A percentile compares a stretch with the other conserved stretches of the same genome.
phyloP scores from a whole-genome alignment of 2,329 filamentous ascomycete genomes.

The Colletotrichum shisoi region DNA sequence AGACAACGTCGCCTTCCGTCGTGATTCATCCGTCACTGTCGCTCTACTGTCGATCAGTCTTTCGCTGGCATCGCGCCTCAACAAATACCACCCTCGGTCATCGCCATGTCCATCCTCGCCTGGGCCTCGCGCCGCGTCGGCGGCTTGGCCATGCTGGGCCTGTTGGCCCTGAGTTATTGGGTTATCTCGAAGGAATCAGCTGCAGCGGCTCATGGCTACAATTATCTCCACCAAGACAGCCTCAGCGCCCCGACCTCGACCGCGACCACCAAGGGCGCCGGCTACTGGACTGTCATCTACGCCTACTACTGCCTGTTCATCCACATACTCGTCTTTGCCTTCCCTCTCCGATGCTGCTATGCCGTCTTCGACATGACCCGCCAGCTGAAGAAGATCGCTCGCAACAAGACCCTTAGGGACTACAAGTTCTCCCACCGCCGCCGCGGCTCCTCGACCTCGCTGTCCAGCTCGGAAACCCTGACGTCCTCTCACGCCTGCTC shows the following conservation, averaged over 20 bases:
- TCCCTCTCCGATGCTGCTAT: conserved; percentile 69
- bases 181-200: conserved; percentile 62
- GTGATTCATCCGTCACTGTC: conserved; percentile 20
- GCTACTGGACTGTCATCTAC: conserved; percentile 63
- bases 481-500: conserved; percentile 58
- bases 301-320: conserved; percentile 72
- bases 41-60: conserved; percentile 16
- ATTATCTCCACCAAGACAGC: conserved; percentile 52
- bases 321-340: conserved; percentile 69
- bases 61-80: conserved; percentile 28
- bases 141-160: conserved; percentile 62
- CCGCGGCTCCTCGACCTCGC: conserved; percentile 62
- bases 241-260: conserved; percentile 47
- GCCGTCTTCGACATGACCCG: conserved; percentile 66
- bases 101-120: conserved; percentile 60
- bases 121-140: conserved; percentile 64
- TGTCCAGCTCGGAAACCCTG: conserved; percentile 65
- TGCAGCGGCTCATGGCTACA: conserved; percentile 54
- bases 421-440: conserved; percentile 59
- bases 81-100: conserved; percentile 27
- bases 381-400: conserved; percentile 56
- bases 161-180: conserved; percentile 62
- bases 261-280: conserved; percentile 52
- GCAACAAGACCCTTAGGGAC: conserved; percentile 56
- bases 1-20: conserved; percentile 30